These are phyloP conservation scores for Colletotrichum sp. DNA, from an alignment of 2,329 filamentous ascomycete genomes.

Conservation along the genomic window DNA sequence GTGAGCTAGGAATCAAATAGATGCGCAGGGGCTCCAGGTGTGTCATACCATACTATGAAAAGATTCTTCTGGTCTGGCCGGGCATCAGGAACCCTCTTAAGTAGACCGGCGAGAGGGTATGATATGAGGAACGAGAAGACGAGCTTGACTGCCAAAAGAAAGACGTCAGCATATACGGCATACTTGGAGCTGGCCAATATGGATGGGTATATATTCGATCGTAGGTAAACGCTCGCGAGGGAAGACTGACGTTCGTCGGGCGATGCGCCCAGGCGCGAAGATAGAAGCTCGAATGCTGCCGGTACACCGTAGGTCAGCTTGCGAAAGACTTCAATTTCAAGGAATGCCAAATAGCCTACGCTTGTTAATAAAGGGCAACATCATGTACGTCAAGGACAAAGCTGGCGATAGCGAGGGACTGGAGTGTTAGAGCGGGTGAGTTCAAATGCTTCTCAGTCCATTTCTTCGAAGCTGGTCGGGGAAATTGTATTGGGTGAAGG, in stretches of 20 bases:
- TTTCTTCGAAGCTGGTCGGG: neutral
- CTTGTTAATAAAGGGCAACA: conserved; percentile 33
- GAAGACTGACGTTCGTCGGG: conserved; percentile 50
- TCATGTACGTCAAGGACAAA: conserved; percentile 6
- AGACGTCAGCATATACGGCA: neutral
- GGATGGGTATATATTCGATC: conserved; percentile 29
- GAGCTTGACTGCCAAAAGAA: conserved; percentile 75
- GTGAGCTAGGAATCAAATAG: neutral
- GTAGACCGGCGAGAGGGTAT: conserved; percentile 84
- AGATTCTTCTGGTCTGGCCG: conserved; percentile 85
- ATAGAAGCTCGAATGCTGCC: conserved; percentile 49
- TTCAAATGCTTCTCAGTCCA: neutral
- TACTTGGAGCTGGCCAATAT: neutral
- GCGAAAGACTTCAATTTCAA: neutral
- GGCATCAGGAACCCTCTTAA: conserved; percentile 89
- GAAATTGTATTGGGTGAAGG: neutral
- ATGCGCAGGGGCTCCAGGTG: neutral
- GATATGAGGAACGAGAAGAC: conserved; percentile 89
- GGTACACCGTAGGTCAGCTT: neutral
- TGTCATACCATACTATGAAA: conserved; percentile 76
- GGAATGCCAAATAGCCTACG: conserved; percentile 22
- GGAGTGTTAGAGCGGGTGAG: neutral
- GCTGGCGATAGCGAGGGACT: neutral
- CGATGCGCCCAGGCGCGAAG: conserved; percentile 45
- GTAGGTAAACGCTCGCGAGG: conserved; percentile 21